Evolutionary conservation across 2,329 filamentous ascomycete species (phyloP).

Genomic region (Sporothrix sp.): DNA sequence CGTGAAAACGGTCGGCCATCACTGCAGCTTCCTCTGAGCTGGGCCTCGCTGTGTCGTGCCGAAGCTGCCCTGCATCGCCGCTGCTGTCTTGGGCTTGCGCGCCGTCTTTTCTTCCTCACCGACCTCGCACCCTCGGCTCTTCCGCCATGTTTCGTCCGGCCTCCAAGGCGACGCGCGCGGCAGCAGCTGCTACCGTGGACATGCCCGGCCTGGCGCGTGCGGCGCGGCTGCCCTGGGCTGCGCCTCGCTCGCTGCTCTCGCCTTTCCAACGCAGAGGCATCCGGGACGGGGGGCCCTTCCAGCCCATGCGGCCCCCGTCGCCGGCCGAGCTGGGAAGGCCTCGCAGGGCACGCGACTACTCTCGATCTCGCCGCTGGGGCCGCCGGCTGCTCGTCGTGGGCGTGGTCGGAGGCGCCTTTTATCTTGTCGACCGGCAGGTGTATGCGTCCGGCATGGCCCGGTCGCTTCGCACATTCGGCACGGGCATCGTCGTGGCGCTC

Average conservation of each 20-base stretch:
- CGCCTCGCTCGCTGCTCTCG: not conserved
- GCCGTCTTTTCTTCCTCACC: not conserved
- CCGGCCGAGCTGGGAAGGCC: constrained; percentile 70
- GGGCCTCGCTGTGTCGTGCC: no score
- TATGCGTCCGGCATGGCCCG: constrained; percentile 74
- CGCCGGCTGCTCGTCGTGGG: constrained; percentile 59
- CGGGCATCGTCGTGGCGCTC: constrained; percentile 68
- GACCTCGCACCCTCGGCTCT: not conserved
- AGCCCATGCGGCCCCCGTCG: constrained; percentile 64
- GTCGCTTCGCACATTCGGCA: constrained; percentile 70
- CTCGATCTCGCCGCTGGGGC: constrained; percentile 62
- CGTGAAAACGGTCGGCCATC: no score
- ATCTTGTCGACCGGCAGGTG: constrained; percentile 59
- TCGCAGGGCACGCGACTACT: constrained; percentile 59
- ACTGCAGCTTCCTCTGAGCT: no score
- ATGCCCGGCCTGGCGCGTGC: not conserved
- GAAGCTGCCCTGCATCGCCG: no score
- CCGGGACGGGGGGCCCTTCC: constrained; percentile 31
- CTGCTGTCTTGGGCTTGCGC: no score
- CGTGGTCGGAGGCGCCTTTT: constrained; percentile 49
- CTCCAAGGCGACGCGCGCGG: not conserved
- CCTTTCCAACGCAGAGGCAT: not conserved
- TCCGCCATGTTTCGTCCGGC: constrained; percentile 2
- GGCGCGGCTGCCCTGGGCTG: not conserved
- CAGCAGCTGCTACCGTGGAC: not conserved